phyloP scores from a whole-genome alignment of 1,284 basidiomycete genomes.

The Leccinum fallax region DNA sequence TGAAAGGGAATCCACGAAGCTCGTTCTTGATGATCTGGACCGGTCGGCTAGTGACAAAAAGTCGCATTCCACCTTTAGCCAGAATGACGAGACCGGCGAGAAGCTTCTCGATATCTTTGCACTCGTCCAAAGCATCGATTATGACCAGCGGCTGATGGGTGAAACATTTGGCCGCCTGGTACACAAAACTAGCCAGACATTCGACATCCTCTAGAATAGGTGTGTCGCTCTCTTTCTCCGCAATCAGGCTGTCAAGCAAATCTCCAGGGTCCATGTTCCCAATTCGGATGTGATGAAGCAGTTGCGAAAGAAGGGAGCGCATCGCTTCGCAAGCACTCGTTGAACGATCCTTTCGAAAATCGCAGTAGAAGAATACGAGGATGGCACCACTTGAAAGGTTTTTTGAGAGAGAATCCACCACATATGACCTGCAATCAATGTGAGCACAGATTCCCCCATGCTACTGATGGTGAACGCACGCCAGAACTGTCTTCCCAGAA shows the following conservation, averaged over 20 bases:
- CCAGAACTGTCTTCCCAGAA: not conserved
- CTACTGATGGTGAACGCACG: not conserved
- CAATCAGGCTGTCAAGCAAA: slow-evolving; percentile 1
- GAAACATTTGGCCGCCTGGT: not conserved
- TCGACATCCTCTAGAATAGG: slow-evolving; percentile 1
- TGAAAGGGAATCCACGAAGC: not conserved
- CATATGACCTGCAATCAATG: slow-evolving; percentile 6
- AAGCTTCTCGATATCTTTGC: slow-evolving; percentile 8
- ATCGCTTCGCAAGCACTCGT: slow-evolving; percentile 11
- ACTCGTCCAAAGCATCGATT: slow-evolving; percentile 18
- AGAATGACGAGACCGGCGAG: slow-evolving; percentile 3
- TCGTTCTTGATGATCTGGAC: slow-evolving; percentile 9
- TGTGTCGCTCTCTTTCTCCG: not conserved
- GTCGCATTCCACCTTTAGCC: slow-evolving; percentile 2
- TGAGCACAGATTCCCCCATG: not conserved
- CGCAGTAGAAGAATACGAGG: slow-evolving; percentile 13
- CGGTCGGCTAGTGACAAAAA: slow-evolving; percentile 17
- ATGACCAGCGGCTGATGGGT: slow-evolving; percentile 6
- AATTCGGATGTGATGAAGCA: slow-evolving; percentile 5
- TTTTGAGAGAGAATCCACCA: slow-evolving; percentile 2
- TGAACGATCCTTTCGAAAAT: slow-evolving; percentile 8
- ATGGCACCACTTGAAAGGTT: not conserved
- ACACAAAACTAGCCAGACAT: slow-evolving; percentile 4
- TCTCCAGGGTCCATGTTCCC: not conserved
- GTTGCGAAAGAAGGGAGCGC: slow-evolving; percentile 12